These are phyloP conservation scores for Phaeomoniella chlamydospora DNA, from an alignment of 2,329 filamentous ascomycete species.

Conservation along the genomic window DNA sequence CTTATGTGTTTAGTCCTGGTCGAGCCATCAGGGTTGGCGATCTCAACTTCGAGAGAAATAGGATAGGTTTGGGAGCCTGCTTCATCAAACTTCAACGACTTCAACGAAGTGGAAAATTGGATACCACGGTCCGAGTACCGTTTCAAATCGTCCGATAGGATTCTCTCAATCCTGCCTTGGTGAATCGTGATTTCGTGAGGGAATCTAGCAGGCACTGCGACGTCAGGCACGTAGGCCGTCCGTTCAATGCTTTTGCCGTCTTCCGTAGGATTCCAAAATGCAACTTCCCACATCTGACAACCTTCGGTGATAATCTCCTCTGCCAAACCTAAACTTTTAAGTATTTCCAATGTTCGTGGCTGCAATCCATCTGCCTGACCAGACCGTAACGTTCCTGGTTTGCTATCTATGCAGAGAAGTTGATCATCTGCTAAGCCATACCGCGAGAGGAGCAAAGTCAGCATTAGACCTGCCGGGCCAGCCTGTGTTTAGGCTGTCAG, in stretches of 20 bases:
- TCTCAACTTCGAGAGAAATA: constrained; percentile 18
- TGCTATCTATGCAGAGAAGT: not conserved
- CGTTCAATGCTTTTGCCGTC: constrained; percentile 39
- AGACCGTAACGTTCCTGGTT: not conserved
- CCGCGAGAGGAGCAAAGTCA: not conserved
- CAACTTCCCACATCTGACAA: constrained; percentile 55
- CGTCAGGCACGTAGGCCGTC: constrained; percentile 48
- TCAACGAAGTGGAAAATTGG: not conserved
- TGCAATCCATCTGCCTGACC: constrained; percentile 43
- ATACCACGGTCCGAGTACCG: not conserved
- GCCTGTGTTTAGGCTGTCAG: not conserved
- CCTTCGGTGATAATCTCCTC: constrained; percentile 51
- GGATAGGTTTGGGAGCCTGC: not conserved
- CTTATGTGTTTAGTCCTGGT: constrained; percentile 5
- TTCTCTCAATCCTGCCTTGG: constrained; percentile 56
- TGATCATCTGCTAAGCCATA: not conserved
- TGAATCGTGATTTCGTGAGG: constrained; percentile 56
- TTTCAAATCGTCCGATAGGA: constrained; percentile 43
- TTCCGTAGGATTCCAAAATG: constrained; percentile 45
- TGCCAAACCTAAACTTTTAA: constrained; percentile 55
- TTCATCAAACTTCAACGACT: not conserved
- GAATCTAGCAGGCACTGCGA: constrained; percentile 43
- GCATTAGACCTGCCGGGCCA: not conserved
- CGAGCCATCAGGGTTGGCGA: constrained; percentile 38
- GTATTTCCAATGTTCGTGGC: constrained; percentile 56